Conservation (phyloP, 2,329 filamentous ascomycete genomes). For the Epichloe coenophiala region DNA sequence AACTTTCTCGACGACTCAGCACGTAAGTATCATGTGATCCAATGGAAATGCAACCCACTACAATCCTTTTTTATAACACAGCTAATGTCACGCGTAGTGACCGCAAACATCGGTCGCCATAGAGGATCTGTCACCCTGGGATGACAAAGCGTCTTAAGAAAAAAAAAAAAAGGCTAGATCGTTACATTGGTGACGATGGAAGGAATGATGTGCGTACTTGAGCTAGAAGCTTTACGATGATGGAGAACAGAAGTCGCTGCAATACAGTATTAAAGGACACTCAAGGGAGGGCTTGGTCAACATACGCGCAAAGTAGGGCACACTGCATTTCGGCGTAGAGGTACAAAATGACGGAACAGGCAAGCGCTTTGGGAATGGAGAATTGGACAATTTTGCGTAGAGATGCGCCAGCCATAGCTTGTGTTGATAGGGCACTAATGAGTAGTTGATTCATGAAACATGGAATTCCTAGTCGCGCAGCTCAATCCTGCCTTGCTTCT, state of each 20-base stretch:
- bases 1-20: constrained; percentile 82
- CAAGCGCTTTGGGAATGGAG: background rate
- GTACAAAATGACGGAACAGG: background rate
- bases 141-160: background rate
- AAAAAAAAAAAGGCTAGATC: background rate
- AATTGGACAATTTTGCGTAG: constrained; percentile 1
- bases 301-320: background rate
- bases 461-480: background rate
- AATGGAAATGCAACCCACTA: background rate
- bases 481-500: too few species aligned
- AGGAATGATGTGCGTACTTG: background rate
- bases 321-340: background rate
- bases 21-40: constrained; percentile 51
- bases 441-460: constrained; percentile 3
- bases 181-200: background rate
- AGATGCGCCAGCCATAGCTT: background rate
- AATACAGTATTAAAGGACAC: background rate
- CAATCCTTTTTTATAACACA: too few species aligned
- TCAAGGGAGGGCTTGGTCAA: background rate
- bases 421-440: background rate
- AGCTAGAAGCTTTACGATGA: background rate
- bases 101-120: constrained; percentile 15
- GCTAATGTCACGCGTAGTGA: constrained; percentile 14
- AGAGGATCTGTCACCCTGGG: background rate
- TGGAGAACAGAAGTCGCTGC: background rate